These are phyloP conservation scores for Plasmodium vivax DNA, from an alignment of 169 alveolate genomes.

Conservation along the genomic window DNA sequence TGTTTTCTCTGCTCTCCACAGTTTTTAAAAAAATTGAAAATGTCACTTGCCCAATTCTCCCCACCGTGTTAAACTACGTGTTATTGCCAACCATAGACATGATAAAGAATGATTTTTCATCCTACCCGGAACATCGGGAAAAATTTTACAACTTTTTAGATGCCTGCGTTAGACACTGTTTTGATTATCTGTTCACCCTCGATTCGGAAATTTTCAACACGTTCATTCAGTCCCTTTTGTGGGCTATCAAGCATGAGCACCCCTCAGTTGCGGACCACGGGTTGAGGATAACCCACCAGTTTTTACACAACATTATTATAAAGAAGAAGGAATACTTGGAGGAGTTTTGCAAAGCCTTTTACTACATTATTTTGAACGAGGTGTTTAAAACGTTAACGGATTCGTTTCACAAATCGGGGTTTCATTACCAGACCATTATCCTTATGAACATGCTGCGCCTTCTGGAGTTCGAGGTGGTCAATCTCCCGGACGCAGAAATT, in stretches of 20 bases:
- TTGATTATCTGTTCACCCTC: slow-evolving; percentile 84
- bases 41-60: slow-evolving; percentile 84
- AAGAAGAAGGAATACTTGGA: slow-evolving; percentile 78
- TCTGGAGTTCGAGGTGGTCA: slow-evolving; percentile 80
- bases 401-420: slow-evolving; percentile 92
- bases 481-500: slow-evolving; percentile 75
- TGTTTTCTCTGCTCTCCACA: slow-evolving; percentile 80
- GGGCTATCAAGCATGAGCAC: slow-evolving; percentile 93
- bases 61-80: slow-evolving; percentile 87
- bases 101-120: slow-evolving; percentile 92
- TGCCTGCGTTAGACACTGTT: slow-evolving; percentile 87
- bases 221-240: slow-evolving; percentile 88
- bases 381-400: slow-evolving; percentile 91
- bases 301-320: slow-evolving; percentile 79
- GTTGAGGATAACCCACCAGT: slow-evolving; percentile 84
- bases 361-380: slow-evolving; percentile 88
- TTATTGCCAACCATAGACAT: slow-evolving; percentile 90
- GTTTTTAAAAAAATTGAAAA: slow-evolving; percentile 82
- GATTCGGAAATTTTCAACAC: slow-evolving; percentile 87
- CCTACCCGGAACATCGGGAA: slow-evolving; percentile 93
- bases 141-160: slow-evolving; percentile 88
- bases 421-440: slow-evolving; percentile 90
- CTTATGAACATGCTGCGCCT: slow-evolving; percentile 81
- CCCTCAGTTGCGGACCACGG: slow-evolving; percentile 94
- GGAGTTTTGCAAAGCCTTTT: slow-evolving; percentile 87